phyloP scores from a whole-genome alignment of 352 stramenopile species.

The Hyaloperonospora arabidopsidis region DNA sequence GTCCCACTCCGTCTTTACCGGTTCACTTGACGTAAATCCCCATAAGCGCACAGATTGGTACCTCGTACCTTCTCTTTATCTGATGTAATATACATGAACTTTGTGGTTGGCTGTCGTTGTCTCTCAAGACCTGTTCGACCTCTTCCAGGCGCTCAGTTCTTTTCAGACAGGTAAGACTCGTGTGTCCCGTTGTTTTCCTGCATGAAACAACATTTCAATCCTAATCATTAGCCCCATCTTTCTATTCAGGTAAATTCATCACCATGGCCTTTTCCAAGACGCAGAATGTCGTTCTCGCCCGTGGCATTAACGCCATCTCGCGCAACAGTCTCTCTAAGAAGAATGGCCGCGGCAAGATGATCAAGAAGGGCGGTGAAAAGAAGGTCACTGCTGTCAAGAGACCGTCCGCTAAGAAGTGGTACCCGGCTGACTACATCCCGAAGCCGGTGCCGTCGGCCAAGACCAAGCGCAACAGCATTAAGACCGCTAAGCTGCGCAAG shows the following conservation, averaged over 20 bases:
- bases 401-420: constrained; percentile 56
- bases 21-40: no score
- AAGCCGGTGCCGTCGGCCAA: constrained; percentile 55
- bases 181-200: constrained; percentile 1
- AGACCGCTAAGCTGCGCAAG: constrained; percentile 91
- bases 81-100: no score
- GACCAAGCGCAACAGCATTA: constrained; percentile 65
- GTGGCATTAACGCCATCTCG: constrained; percentile 73
- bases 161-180: constrained; percentile 54
- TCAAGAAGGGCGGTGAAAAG: constrained; percentile 16
- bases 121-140: no score
- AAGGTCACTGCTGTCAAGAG: constrained; percentile 16
- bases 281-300: constrained; percentile 57
- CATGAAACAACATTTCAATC: no score
- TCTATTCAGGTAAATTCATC: constrained; percentile 42
- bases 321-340: constrained; percentile 54
- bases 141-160: constrained; percentile 26
- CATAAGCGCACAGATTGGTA: no score
- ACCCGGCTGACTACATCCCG: constrained; percentile 58
- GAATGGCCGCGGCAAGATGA: constrained; percentile 34
- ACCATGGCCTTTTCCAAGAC: constrained; percentile 46
- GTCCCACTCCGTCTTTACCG: no score
- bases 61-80: no score
- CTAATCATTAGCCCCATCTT: not conserved
- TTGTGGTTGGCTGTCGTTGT: no score